Evolutionary conservation across 2,329 filamentous ascomycete genomes (phyloP).

Genomic region (Aspergillus vadensis): DNA sequence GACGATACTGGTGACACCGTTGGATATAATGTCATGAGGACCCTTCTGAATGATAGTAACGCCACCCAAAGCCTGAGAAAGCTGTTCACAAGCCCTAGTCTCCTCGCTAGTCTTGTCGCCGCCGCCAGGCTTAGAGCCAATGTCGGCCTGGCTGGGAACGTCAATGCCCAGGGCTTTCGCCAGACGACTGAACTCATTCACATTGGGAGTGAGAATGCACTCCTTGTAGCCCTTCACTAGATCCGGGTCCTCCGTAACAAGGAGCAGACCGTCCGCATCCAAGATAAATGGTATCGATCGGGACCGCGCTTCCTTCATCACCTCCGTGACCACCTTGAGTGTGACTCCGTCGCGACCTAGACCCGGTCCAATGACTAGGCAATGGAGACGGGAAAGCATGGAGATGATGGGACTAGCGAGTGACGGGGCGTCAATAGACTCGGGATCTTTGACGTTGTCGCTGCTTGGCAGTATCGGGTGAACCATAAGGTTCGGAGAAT

Average conservation of each 20-base stretch:
- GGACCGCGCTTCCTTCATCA: slow-evolving; percentile 76
- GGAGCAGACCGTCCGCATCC: slow-evolving; percentile 83
- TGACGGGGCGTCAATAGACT: slow-evolving; percentile 55
- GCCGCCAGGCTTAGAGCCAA: slow-evolving; percentile 38
- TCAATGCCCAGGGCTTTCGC: slow-evolving; percentile 75
- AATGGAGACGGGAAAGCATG: slow-evolving; percentile 85
- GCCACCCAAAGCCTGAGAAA: slow-evolving; percentile 77
- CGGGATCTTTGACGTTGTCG: slow-evolving; percentile 51
- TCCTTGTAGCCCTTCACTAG: slow-evolving; percentile 78
- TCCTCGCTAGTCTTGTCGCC: slow-evolving; percentile 52
- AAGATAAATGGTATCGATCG: slow-evolving; percentile 76
- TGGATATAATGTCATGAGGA: slow-evolving; percentile 75
- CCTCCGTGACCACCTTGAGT: slow-evolving; percentile 77
- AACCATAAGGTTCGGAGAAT: slow-evolving; percentile 98
- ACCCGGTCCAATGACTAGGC: slow-evolving; percentile 89
- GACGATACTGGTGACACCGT: slow-evolving; percentile 72
- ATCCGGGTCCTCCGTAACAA: slow-evolving; percentile 74
- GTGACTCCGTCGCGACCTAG: slow-evolving; percentile 87
- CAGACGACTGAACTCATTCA: slow-evolving; percentile 85
- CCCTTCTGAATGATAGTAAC: slow-evolving; percentile 94
- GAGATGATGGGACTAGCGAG: slow-evolving; percentile 71
- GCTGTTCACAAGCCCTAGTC: slow-evolving; percentile 63
- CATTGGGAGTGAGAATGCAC: slow-evolving; percentile 90
- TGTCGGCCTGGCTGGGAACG: slow-evolving; percentile 42
- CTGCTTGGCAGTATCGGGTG: slow-evolving; percentile 91